Evolutionary conservation across 2,329 filamentous ascomycete genomes (phyloP).

Genomic region (Curvularia sp.): DNA sequence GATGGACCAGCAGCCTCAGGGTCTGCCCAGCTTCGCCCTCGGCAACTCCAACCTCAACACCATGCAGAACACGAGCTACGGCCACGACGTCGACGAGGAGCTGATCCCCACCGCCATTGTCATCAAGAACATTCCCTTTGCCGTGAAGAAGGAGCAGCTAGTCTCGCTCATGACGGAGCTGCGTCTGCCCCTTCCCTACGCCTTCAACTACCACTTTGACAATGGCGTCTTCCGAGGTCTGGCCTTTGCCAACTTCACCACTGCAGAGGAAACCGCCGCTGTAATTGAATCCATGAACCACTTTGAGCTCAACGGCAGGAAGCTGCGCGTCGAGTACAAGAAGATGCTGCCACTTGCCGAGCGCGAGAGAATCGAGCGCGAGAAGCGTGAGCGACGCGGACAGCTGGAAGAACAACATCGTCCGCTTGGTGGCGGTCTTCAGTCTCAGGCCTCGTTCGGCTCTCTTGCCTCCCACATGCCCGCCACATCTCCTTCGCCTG

Average conservation of each 20-base stretch:
- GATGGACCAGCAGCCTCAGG: conserved; percentile 61
- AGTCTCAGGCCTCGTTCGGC: conserved; percentile 85
- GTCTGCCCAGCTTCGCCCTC: conserved; percentile 52
- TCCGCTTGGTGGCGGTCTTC: conserved; percentile 71
- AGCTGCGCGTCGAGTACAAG: conserved; percentile 97
- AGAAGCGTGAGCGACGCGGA: conserved; percentile 94
- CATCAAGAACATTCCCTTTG: conserved; percentile 99
- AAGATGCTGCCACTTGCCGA: conserved; percentile 98
- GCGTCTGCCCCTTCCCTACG: conserved; percentile 91
- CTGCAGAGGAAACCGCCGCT: conserved; percentile 86
- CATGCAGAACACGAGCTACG: conserved; percentile 54
- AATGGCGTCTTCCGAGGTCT: conserved; percentile 95
- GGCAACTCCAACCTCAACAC: conserved; percentile 45
- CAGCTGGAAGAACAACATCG: conserved; percentile 97
- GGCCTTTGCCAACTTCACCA: conserved; percentile 98
- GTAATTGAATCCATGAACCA: conserved; percentile 96
- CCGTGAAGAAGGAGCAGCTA: conserved; percentile 95
- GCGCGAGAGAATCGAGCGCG: conserved; percentile 92
- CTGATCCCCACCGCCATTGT: conserved; percentile 98
- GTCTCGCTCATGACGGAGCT: conserved; percentile 93
- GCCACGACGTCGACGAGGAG: conserved; percentile 73
- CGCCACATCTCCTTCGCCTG: conserved; percentile 70
- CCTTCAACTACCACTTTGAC: conserved; percentile 99
- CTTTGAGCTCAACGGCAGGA: conserved; percentile 91
- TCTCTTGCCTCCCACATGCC: conserved; percentile 73